Percentiles rank a stretch among this genome's conserved stretches.
Evolutionary conservation across 169 alveolate genomes (phyloP).

Genomic region (Babesia gibsoni): DNA sequence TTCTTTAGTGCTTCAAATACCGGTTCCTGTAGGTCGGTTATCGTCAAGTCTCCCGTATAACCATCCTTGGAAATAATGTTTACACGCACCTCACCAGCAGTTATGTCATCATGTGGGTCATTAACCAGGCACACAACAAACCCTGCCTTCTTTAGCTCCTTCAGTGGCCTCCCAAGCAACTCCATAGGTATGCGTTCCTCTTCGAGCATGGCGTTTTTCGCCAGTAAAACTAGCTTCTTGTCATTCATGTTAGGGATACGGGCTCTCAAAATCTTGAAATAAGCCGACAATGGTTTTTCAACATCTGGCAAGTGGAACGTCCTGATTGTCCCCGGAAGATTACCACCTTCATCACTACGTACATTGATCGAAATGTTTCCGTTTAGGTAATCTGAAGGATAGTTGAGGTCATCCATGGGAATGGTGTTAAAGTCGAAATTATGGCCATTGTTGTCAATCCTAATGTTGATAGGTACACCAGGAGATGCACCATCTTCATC

Average conservation of each 20-base stretch:
- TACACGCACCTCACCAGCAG: slow-evolving; percentile 17
- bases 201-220: slow-evolving; percentile 31
- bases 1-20: slow-evolving; percentile 31
- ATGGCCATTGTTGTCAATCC: slow-evolving; percentile 31
- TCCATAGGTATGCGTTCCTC: slow-evolving; percentile 44
- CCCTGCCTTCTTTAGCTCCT: slow-evolving; percentile 34
- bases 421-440: slow-evolving; percentile 20
- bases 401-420: slow-evolving; percentile 42
- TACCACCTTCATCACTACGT: slow-evolving; percentile 45
- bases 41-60: slow-evolving; percentile 6
- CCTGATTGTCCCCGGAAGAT: slow-evolving; percentile 45
- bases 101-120: slow-evolving; percentile 29
- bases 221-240: slow-evolving; percentile 33
- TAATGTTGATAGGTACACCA: slow-evolving; percentile 54
- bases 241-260: slow-evolving; percentile 40
- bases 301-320: slow-evolving; percentile 50
- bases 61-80: slow-evolving; percentile 56
- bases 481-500: slow-evolving; percentile 42
- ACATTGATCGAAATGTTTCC: slow-evolving; percentile 52
- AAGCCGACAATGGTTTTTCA: slow-evolving; percentile 21
- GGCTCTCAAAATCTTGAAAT: not conserved
- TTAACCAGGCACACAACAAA: slow-evolving; percentile 30
- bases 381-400: slow-evolving; percentile 40
- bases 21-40: slow-evolving; percentile 57
- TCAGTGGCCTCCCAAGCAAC: slow-evolving; percentile 40